Base-by-base conservation (phyloP, 768 basidiomycete species). In the Tulasnella sp. region DNA sequence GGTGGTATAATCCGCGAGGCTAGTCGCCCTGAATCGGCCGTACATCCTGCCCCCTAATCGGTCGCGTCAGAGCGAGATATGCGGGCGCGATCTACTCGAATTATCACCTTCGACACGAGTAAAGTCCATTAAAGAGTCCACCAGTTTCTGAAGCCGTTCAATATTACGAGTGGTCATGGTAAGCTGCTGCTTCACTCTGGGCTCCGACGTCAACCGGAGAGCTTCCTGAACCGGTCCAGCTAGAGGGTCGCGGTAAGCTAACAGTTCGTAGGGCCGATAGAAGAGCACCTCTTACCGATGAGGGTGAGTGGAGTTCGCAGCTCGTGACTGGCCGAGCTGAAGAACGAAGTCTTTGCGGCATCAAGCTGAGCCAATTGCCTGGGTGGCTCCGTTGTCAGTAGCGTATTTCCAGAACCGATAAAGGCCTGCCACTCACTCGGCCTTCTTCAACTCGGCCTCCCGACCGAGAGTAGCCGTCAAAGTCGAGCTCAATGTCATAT, bases 41-140 rank as follows among this genome's bases (percentile, higher is more conserved):
- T 79, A 80, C 70, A 84, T 48, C n/a, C 73, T 42, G 18, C 78
- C 78, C 13, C 44, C 78, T 79, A 18, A 7, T 48, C n/a, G 15
- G 5, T 23, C 6, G 11, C 39, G 57, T 79, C 13, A 32, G 48
- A 15, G 18, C 29, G 55, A 5, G 15, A 15, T 6, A 4, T 35
- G 26, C n/a, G 23, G 23, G 29, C 15, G 13, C 1, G 76, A 29
- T n/a, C 20, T 7, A 3, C 18, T 67, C 26, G 29, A 35, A 67
- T 9, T 1, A 1, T 79, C 51, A 86, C 79, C 18, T 83, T 82
- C 32, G 82, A 84, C 39, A 32, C 77, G 77, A 71, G 67, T 77
- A 79, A 86, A 85, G 79, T 86, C 85, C 84, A 86, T 84, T 20
- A 86, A 77, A 16, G 84, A 82, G 46, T 84, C 83, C 40, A 86